These are phyloP conservation scores for Aspergillus sclerotioniger DNA, from an alignment of 495 filamentous ascomycete genomes.

Conservation along the genomic window DNA sequence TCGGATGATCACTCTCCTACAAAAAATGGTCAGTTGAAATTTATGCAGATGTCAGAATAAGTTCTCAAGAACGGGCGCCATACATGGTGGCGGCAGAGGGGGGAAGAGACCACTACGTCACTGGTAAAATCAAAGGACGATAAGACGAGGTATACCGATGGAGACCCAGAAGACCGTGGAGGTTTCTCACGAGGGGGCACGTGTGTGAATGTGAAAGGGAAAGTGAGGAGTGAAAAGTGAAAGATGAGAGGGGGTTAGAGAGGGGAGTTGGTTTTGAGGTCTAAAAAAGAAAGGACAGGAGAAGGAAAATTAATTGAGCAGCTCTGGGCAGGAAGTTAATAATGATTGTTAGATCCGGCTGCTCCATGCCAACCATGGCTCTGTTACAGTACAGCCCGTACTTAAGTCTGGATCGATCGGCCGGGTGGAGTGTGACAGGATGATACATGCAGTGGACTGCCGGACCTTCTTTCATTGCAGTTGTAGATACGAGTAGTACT, in stretches of 20 bases:
- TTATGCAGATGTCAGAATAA: neutral
- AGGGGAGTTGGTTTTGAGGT: constrained; percentile 1
- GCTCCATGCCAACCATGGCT: constrained; percentile 20
- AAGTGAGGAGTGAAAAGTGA: neutral
- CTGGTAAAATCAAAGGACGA: constrained; percentile 2
- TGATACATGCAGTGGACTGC: constrained; percentile 1
- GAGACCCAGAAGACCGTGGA: neutral
- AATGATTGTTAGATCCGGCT: constrained; percentile 4
- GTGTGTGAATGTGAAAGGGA: neutral
- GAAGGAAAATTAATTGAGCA: neutral
- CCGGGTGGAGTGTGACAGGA: constrained; percentile 21
- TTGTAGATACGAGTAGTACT: too few relatives aligned
- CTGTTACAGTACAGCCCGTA: constrained; percentile 16
- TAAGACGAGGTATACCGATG: too few relatives aligned
- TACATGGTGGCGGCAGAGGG: constrained; percentile 27
- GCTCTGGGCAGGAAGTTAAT: neutral
- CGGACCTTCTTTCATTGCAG: neutral
- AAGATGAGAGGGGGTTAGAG: neutral
- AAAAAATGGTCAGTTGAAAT: constrained; percentile 24
- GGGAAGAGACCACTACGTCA: constrained; percentile 20
- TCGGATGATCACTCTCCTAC: constrained; percentile 82
- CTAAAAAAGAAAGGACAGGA: neutral
- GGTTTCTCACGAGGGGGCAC: neutral
- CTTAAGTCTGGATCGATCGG: constrained; percentile 14
- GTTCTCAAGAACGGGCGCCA: neutral